These are phyloP conservation scores for Trichosporon inkin DNA, from an alignment of 1,284 basidiomycete genomes.

Conservation along the genomic window DNA sequence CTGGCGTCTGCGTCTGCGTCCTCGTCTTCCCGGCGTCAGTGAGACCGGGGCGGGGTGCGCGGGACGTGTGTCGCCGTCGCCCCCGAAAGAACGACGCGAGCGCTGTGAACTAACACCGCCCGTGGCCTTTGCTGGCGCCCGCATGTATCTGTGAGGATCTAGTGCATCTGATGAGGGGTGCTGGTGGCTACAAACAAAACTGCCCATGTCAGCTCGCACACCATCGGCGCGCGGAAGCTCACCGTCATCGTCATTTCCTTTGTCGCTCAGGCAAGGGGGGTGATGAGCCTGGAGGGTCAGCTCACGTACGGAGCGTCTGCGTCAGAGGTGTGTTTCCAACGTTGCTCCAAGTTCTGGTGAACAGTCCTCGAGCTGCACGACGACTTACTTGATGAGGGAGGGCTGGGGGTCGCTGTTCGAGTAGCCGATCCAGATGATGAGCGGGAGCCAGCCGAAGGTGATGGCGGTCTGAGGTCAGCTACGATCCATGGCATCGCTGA, in stretches of 20 bases:
- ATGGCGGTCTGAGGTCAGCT: conserved; percentile 63
- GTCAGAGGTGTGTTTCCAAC: too few species aligned
- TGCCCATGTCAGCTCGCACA: background rate
- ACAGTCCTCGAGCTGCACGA: too few species aligned
- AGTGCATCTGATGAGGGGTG: conserved; percentile 23
- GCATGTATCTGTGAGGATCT: conserved; percentile 7
- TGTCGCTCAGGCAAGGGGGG: conserved; percentile 69
- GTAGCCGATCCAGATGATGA: conserved; percentile 90
- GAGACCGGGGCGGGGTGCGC: too few species aligned
- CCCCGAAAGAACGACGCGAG: too few species aligned
- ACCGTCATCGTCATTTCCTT: conserved; percentile 5
- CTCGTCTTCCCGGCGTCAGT: too few species aligned
- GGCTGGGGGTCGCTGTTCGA: conserved; percentile 82
- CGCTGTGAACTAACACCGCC: too few species aligned
- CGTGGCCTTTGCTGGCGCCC: too few species aligned
- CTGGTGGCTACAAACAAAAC: conserved; percentile 14
- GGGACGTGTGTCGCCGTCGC: too few species aligned
- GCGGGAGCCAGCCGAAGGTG: conserved; percentile 88
- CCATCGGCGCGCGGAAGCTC: background rate
- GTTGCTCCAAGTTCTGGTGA: too few species aligned
- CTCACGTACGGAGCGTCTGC: background rate
- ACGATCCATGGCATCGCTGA: background rate
- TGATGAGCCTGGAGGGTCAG: conserved; percentile 64
- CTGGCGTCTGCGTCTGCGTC: too few species aligned
- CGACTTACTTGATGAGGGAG: conserved; percentile 87